Evolutionary conservation across 306 rosid genomes (phyloP).

Genomic region (Cucurbita argyrosperma): DNA sequence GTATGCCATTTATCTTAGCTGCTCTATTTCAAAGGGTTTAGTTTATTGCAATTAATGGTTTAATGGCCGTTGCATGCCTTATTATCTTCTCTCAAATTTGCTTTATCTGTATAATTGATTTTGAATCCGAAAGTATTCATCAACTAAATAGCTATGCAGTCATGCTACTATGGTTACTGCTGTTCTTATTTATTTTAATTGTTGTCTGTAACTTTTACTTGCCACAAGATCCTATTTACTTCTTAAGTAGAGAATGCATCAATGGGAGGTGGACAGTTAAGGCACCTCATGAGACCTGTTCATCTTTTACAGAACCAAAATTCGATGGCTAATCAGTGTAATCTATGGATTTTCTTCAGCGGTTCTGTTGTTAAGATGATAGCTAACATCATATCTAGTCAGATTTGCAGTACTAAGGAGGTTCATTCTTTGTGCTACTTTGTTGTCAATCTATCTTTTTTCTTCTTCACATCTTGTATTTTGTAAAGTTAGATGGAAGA

Average conservation of each 20-base stretch:
- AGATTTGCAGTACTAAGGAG: background rate
- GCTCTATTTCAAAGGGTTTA: background rate
- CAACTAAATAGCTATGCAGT: background rate
- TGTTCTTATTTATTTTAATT: background rate
- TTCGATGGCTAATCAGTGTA: background rate
- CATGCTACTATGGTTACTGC: background rate
- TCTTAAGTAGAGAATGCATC: background rate
- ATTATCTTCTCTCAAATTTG: background rate
- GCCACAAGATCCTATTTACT: background rate
- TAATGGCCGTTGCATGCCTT: background rate
- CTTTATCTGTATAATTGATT: background rate
- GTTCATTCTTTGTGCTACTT: background rate
- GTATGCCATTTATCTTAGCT: constrained; percentile 16
- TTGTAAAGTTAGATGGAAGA: no score
- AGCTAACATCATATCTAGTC: background rate
- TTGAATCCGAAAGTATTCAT: background rate
- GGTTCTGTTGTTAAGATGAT: background rate
- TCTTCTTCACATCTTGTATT: no score
- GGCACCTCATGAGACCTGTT: background rate
- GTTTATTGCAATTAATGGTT: background rate
- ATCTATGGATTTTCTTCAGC: background rate
- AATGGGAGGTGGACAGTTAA: background rate
- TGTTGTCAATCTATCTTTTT: no score
- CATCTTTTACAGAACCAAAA: background rate
- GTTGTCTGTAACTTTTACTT: background rate